phyloP scores from a whole-genome alignment of 208 protist genomes.

The Trichomonas gallinae region DNA sequence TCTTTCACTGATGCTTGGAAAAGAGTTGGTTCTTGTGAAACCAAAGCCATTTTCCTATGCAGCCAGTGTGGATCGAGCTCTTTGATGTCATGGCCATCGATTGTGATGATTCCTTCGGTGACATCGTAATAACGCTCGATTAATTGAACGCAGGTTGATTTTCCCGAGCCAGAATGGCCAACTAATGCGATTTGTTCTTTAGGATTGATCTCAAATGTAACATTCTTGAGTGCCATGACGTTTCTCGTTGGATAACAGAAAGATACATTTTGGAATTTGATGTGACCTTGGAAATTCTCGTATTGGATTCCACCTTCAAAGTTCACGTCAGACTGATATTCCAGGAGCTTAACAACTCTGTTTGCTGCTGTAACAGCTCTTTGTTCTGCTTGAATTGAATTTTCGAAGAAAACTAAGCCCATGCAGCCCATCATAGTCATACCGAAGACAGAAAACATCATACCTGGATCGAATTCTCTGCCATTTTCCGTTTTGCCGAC shows the following conservation, averaged over 20 bases:
- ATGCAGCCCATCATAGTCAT: background rate
- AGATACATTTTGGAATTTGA: background rate
- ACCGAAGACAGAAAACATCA: background rate
- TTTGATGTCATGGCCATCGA: constrained; percentile 71
- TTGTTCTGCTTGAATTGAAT: background rate
- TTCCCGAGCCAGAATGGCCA: no score
- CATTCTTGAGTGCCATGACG: background rate
- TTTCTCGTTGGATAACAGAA: background rate
- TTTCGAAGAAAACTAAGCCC: background rate
- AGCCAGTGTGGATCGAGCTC: constrained; percentile 58
- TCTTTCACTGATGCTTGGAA: constrained; percentile 53
- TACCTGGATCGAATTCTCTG: background rate
- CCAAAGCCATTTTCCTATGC: constrained; percentile 66
- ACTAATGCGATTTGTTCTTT: constrained; percentile 31
- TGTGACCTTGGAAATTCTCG: background rate
- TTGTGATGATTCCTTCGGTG: constrained; percentile 57
- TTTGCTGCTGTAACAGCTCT: background rate
- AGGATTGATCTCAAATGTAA: constrained; percentile 26
- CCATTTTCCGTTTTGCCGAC: background rate
- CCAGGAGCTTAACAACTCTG: background rate
- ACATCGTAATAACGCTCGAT: constrained; percentile 81
- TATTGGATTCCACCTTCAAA: background rate
- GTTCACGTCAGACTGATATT: background rate
- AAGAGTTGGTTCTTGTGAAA: constrained; percentile 80
- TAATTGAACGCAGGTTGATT: constrained; percentile 43